Evolutionary conservation across 768 basidiomycete species (phyloP), one percentile per base, ranked within the genome.

Genomic region (Boletus tylopilopsis): DNA sequence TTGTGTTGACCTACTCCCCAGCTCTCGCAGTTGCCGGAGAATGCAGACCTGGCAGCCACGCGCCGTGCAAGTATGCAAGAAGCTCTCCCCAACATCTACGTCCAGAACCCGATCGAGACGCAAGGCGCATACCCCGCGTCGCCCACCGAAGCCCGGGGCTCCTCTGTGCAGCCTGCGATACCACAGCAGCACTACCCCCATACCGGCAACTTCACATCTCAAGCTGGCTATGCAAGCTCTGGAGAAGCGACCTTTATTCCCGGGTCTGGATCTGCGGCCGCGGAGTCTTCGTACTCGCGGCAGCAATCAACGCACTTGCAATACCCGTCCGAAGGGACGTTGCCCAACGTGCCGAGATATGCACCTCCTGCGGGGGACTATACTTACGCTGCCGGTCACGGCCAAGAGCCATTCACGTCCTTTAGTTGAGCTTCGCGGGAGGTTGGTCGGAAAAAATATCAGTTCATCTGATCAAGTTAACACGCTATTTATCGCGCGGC

Each of bases 11-110:
- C 13, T 19, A 8, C 46, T 10, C 24, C 6, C 30, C 29, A 56
- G 62, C 59, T 57, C 19, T 49, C 57, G 9, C 64, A 60, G 50
- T 58, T 56, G 5, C 66, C 59, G 2, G 56, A 55, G 42, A 59
- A 49, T 8, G 58, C 53, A 2, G 65, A 67, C 27, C 51, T 67
- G 2, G 29, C 27, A 4, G 24, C 42, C 9, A 56, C 55, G 1
- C 64, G 68, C 13, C 68, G 68, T 4, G 58, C 54, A 11, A 68
- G 66, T 16, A 57, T 68, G 30, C 59, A 60, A 6, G 59, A 66
- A 16, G 30, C 56, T 0, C 40, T 66, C 6, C 52, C 65, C 3
- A 58, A 63, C 2, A 52, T 67, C 22, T 63, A 59, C 33, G 57
- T 62, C 16, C 64, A 52, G 41, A 52, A 41, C 39, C 51, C 27